Base-by-base conservation (phyloP, 768 basidiomycete genomes). In the Tulasnella sp. region DNA sequence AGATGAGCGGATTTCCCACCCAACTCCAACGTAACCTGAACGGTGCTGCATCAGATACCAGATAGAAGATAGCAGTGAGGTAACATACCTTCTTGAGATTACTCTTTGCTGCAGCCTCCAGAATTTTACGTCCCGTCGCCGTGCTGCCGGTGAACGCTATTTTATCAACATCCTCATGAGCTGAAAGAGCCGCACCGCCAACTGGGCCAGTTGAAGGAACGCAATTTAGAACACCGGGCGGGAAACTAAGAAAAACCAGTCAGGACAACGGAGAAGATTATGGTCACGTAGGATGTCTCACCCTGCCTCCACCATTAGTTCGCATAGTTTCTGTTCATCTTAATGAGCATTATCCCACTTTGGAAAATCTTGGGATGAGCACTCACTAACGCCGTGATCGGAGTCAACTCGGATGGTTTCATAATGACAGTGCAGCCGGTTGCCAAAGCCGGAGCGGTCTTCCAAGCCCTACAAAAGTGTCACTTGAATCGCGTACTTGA, bases 61-160 rank as follows among this genome's bases (percentile, higher is more conserved):
- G 58, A 15, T 2, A 56, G 35, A 29, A 15, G 9, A 10, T 22
- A 57, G 58, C 57, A 15, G n/a, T 43, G 41, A 43, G n/a, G 41
- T 24, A 12, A 43, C 12, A 12, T 45, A 75, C 90, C 73, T 93
- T 93, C 68, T 98, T 98, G 56, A 96, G 66, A 67, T 98, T 98
- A 59, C 83, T 86, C 64, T 82, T 81, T 6, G 92, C 88, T 2
- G 92, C 88, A 12, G 92, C 89, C 61, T 83, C 79, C 78, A 90
- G 82, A 61, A 98, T 79, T 61, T 82, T 85, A 20, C 90, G 76
- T 20, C 93, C 93, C 4, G 89, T 92, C 49, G 76, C 61, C 12
- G 90, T 92, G 31, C 85, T 89, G 40, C 93, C 93, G 7, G 93
- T 96, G 66, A 96, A 95, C 2, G 92, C 91, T 55, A 96, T 58